Base-by-base conservation (phyloP, 2,329 filamentous ascomycete genomes). In the Fusarium sp. region DNA sequence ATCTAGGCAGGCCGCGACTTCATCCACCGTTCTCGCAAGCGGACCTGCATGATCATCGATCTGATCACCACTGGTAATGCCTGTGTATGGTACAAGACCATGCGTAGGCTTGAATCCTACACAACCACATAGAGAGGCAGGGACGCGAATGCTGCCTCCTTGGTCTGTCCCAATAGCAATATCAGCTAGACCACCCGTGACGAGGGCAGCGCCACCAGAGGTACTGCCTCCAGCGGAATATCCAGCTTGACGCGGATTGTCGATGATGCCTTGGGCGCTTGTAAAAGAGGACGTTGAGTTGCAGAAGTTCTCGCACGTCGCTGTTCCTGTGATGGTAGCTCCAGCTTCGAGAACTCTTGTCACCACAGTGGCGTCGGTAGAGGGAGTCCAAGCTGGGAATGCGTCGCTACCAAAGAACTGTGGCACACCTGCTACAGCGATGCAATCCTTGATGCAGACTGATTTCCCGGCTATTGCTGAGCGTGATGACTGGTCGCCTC, bases 361-460 rank as follows among this genome's bases (percentile, higher is more conserved):
- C 22, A 87, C 83, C 2, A 87, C 81, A 0, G 84, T 86, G 0
- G 86, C 85, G 71, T 88, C 86, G 4, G 83, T 83, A 7, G 74
- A 78, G 0, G 85, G 83, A 0, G 79, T 83, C 84, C 85, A 87
- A 0, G 80, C 78, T 72, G 79, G 60, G 81, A 83, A 15, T 0
- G 81, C 81, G 63, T 86, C 82, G 41, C 81, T 87, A 1, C 86
- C 84, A 41, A 83, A 81, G 54, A 86, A 80, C 52, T 86, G 83
- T 0, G 85, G 84, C 2, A 88, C 83, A 0, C 81, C 83, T 3
- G 84, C 84, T 2, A 87, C 84, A 5, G 83, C 81, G 37, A 87
- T 83, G 30, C 84, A 85, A 65, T 88, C 86, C 68, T 87, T 87
- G 15, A 87, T 62, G 58, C 83, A 84, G 5, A 86, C 70, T 0